Evolutionary conservation across 345 rosid genomes (phyloP), one percentile per base, ranked within the genome.

Genomic region (Microthlaspi erraticum): DNA sequence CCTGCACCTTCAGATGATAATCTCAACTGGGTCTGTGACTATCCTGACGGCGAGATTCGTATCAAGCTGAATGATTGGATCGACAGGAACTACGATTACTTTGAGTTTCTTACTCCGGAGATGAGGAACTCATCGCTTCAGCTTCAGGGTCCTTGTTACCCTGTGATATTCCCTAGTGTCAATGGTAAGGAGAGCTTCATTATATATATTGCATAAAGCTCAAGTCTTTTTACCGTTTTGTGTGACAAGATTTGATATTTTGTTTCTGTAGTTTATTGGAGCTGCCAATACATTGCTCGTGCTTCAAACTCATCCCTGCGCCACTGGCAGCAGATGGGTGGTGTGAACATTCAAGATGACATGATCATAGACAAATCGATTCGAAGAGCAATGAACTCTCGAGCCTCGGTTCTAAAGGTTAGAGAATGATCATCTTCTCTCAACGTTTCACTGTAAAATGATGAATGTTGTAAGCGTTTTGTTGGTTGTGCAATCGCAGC

Each of bases 131-230:
- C 88, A 0, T 94, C 99, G 70, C 93, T 89, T 72, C 97, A 85
- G 75, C 97, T 94, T 74, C 96, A 84, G 75, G 99, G 99, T 78
- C 99, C 99, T 63, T 94, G 99, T 75, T 94, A 94, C 80, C 99
- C 99, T 32, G 81, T 94, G 39, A 84, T 94, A 59, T 91, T 91
- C 82, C 96, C 99, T 9, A 91, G 84, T 64, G 88, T 91, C 6
- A 94, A 94, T 73, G 93, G 99, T 91, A 76, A 66, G n/a, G 83
- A 52, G 8, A 49, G 46, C 6, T 26, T 26, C 29, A 46, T 44
- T 60, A 1, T 60, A 55, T 42, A 6, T n/a, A 26, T 26, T 26
- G 10, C 52, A 53, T 26, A 54, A 50, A 44, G 62, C 14, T 39
- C 16, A 9, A 64, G 55, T 55, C 48, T 56, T 29, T 60, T 29